Evolutionary conservation across 2,329 filamentous ascomycete genomes (phyloP).

Genomic region (Microdochium bolleyi): DNA sequence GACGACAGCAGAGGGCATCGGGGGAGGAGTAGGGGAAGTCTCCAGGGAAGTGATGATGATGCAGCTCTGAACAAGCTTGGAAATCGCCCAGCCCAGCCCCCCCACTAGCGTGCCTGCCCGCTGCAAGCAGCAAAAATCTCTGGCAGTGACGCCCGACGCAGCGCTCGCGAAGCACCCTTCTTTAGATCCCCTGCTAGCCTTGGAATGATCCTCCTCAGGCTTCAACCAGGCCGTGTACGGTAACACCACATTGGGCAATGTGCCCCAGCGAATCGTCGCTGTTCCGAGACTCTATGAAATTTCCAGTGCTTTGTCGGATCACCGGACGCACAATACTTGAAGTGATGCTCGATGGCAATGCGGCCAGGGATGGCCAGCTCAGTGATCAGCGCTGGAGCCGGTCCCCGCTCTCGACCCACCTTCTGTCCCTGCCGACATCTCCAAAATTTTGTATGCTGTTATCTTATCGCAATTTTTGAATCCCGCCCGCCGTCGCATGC

Average conservation of each 20-base stretch:
- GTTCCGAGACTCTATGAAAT: too few relatives aligned
- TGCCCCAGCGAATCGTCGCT: too few relatives aligned
- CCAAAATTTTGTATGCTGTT: not conserved
- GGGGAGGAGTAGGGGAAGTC: not conserved
- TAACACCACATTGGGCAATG: too few relatives aligned
- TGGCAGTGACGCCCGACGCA: not conserved
- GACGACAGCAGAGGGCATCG: not conserved
- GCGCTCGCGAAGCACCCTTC: too few relatives aligned
- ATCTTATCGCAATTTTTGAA: conserved; percentile 1
- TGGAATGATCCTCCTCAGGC: not conserved
- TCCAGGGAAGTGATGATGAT: not conserved
- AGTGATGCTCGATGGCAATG: too few relatives aligned
- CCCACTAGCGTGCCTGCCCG: not conserved
- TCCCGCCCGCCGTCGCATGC: not conserved
- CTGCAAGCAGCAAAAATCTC: not conserved
- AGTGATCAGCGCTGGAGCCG: too few relatives aligned
- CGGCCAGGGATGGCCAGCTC: too few relatives aligned
- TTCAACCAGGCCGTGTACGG: too few relatives aligned
- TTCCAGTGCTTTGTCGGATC: too few relatives aligned
- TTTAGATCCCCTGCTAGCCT: not conserved
- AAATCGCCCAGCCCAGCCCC: not conserved
- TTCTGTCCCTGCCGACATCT: too few relatives aligned
- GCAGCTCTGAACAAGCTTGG: not conserved
- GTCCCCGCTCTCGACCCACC: too few relatives aligned
- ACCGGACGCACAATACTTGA: too few relatives aligned